phyloP scores from a whole-genome alignment of 1,139 yeast species.

The Meyerozyma smithsonii region DNA sequence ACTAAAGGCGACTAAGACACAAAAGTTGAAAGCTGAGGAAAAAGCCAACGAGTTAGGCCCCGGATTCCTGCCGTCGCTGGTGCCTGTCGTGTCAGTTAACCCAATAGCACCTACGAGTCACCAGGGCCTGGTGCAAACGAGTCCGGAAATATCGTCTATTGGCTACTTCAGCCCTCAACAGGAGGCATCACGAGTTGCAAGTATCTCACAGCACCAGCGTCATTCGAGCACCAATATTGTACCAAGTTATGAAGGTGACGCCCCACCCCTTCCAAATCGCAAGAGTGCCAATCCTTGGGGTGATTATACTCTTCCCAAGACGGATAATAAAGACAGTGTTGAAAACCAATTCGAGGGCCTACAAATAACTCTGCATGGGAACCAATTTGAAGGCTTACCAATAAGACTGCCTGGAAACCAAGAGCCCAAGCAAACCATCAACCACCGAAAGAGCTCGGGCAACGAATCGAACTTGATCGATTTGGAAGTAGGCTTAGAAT shows the following conservation, averaged over 20 bases:
- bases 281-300: constrained; percentile 21
- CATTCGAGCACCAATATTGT: not conserved
- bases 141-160: not conserved
- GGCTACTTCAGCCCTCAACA: not conserved
- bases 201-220: not conserved
- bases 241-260: not conserved
- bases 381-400: too few relatives aligned
- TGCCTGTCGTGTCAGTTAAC: not conserved
- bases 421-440: not conserved
- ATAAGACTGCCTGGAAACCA: not conserved
- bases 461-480: constrained; percentile 27
- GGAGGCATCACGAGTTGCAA: not conserved
- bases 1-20: not conserved
- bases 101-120: not conserved
- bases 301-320: constrained; percentile 5
- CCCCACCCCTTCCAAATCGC: constrained; percentile 4
- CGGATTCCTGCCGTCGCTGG: not conserved
- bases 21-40: not conserved
- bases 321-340: constrained; percentile 13
- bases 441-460: not conserved
- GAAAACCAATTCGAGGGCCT: not conserved
- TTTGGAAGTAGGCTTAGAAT: constrained; percentile 35
- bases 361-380: not conserved
- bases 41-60: not conserved
- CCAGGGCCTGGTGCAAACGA: not conserved